These are phyloP conservation scores for Panicum hallii DNA, from an alignment of 202 grass and related monocot genomes.

Conservation along the genomic window DNA sequence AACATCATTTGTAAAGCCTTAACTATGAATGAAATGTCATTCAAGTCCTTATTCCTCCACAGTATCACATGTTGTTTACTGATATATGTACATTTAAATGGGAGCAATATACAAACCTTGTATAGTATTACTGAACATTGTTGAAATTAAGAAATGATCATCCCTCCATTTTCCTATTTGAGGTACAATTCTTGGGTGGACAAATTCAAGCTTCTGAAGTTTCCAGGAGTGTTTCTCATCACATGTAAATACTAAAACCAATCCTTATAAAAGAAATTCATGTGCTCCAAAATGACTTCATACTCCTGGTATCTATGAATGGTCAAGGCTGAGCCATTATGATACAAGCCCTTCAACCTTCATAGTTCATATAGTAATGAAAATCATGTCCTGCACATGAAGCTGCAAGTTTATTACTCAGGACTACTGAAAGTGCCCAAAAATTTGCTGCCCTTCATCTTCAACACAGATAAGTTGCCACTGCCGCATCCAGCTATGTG, in stretches of 20 bases:
- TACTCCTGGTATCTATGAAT: slow-evolving; percentile 13
- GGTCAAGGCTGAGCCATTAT: slow-evolving; percentile 8
- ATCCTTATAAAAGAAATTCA: background rate
- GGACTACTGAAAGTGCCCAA: background rate
- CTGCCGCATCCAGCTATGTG: background rate
- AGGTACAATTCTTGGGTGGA: slow-evolving; percentile 17
- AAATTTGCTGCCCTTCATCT: background rate
- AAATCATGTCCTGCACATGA: slow-evolving; percentile 21
- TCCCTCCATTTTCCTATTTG: background rate
- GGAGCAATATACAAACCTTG: background rate
- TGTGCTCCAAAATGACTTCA: slow-evolving; percentile 5
- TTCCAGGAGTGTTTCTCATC: slow-evolving; percentile 24
- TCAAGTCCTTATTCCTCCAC: background rate
- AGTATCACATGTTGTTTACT: background rate
- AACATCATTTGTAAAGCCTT: slow-evolving; percentile 2
- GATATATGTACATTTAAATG: background rate
- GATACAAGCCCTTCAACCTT: slow-evolving; percentile 6
- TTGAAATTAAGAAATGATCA: slow-evolving; percentile 6
- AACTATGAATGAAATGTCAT: slow-evolving; percentile 21
- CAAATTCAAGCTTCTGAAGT: slow-evolving; percentile 31
- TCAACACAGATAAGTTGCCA: slow-evolving; percentile 1
- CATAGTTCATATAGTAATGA: slow-evolving; percentile 21
- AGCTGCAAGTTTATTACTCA: background rate
- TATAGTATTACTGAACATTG: background rate
- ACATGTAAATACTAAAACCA: slow-evolving; percentile 5